Base-by-base conservation (phyloP, 1,284 basidiomycete species). In the Apiotrichum sp. region DNA sequence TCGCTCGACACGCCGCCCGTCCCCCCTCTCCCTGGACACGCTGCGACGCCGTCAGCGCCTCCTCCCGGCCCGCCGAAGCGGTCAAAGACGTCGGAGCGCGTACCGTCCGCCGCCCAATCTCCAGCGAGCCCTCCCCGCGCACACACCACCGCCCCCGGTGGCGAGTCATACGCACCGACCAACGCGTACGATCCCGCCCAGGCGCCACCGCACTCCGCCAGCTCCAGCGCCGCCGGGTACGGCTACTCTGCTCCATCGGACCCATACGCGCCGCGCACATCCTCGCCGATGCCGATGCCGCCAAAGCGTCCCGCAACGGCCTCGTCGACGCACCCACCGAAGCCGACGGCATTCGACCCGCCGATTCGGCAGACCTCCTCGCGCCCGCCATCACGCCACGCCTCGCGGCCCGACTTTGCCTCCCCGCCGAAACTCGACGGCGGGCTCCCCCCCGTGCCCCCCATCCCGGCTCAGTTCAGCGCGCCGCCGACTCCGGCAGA, bases 11-110 rank as follows among this genome's bases (percentile, higher is more conserved):
- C 60, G 10, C 29, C 61, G 4, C 44, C 58, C 4, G 44, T 46
- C 33, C 53, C 65, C 6, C 55, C 62, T 9, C 45, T 61, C 11
- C 55, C 57, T 1, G 35, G 40, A 5, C 43, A 57, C 6, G 47
- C 58, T 5, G 29, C 29, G 29, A 29, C 29, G 3, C 61, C 52
- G 40, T 56, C 60, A 29, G 64, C 52, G 39, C 63, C 63, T 32
- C 65, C 66, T 0, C 59, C 65, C 29, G 71, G 67, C 8, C 69
- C 69, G 7, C 68, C 69, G 3, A 55, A 63, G 32, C 52, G 70
- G 6, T 39, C 54, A 5, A 41, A 41, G 40, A 53, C 58, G 11
- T 7, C 7, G 39, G 50, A 51, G 4, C n/a, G 41, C 16, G 40
- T 51, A 3, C 47, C 47, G 29, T 6, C 32, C 8, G 29, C 38